phyloP scores from a whole-genome alignment of 2,329 filamentous ascomycete species.

The Xylaria sp. region DNA sequence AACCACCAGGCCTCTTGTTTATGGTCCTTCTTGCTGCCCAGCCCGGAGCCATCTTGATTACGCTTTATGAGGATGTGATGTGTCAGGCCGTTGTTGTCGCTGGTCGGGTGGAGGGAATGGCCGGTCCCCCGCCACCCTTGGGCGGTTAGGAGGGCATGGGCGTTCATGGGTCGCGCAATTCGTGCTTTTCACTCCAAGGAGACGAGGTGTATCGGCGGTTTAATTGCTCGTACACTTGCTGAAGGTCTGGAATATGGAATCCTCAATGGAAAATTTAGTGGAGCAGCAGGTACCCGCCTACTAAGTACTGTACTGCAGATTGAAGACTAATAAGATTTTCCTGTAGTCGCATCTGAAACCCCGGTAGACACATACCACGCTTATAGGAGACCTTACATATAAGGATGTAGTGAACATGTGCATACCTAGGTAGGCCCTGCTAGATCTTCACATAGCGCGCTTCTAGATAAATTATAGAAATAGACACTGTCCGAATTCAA shows the following conservation, averaged over 20 bases:
- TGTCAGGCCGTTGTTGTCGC: constrained; percentile 76
- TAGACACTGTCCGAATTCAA: too few relatives aligned
- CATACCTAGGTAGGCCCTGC: not conserved
- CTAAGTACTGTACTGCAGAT: not conserved
- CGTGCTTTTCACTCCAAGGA: not conserved
- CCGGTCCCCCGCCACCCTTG: constrained; percentile 92
- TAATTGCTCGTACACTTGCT: not conserved
- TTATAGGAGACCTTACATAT: too few relatives aligned
- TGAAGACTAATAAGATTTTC: not conserved
- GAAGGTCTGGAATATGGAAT: not conserved
- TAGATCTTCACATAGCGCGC: too few relatives aligned
- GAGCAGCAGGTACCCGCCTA: constrained; percentile 4
- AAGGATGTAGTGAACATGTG: not conserved
- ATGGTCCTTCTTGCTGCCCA: constrained; percentile 75
- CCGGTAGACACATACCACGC: too few relatives aligned
- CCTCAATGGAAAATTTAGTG: constrained; percentile 30
- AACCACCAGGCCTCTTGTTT: constrained; percentile 94
- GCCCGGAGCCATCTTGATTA: constrained; percentile 79
- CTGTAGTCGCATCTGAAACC: not conserved
- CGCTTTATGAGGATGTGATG: constrained; percentile 83
- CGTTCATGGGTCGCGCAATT: constrained; percentile 67
- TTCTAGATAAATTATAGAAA: too few relatives aligned
- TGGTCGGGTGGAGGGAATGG: constrained; percentile 80
- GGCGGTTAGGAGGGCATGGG: constrained; percentile 77
- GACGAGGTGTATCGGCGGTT: not conserved